Conservation (phyloP, 2,329 filamentous ascomycete genomes). For the Cryphonectria japonica region DNA sequence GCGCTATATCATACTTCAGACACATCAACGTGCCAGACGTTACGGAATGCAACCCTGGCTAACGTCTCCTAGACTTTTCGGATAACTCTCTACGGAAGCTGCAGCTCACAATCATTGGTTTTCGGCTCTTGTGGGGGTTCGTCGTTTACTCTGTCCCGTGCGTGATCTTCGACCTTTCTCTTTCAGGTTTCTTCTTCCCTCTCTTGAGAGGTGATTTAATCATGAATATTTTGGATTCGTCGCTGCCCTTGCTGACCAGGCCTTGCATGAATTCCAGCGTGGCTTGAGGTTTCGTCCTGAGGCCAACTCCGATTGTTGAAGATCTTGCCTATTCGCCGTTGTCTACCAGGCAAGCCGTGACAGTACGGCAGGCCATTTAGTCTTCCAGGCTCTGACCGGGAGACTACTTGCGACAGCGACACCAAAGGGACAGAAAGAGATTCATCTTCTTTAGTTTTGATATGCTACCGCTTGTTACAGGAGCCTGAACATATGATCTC, state of each 20-base stretch:
- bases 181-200: not conserved
- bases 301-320: not conserved
- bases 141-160: not conserved
- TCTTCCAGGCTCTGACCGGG: not conserved
- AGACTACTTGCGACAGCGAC: not conserved
- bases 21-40: constrained; percentile 11
- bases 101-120: not conserved
- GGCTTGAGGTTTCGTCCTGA: not conserved
- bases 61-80: not conserved
- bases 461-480: not conserved
- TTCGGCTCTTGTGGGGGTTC: not conserved
- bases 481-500: not conserved
- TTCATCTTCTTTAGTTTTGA: not conserved
- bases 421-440: no score
- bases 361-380: not conserved
- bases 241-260: not conserved
- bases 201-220: not conserved
- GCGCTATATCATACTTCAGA: constrained; percentile 8
- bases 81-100: not conserved
- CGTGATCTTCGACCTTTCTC: not conserved
- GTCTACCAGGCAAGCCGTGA: not conserved
- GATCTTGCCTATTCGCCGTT: not conserved
- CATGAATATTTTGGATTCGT: not conserved
- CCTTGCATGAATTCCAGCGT: not conserved
- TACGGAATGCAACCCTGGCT: constrained; percentile 15